Evolutionary conservation across 768 basidiomycete species (phyloP).

Genomic region (Termitomyces sp.): DNA sequence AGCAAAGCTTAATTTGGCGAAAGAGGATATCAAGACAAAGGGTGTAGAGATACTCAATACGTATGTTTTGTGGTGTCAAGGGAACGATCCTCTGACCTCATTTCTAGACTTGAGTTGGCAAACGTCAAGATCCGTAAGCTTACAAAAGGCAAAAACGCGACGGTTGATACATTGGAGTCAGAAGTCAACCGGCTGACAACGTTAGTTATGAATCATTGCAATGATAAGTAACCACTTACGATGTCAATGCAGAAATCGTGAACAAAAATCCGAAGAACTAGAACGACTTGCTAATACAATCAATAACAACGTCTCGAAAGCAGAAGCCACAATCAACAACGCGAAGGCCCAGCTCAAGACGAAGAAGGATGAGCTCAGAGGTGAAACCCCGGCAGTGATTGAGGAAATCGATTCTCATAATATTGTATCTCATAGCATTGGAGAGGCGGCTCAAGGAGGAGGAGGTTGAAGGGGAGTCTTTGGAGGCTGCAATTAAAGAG

Average conservation of each 20-base stretch:
- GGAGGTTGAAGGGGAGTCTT: slow-evolving; percentile 25
- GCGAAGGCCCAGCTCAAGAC: slow-evolving; percentile 54
- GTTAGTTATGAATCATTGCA: slow-evolving; percentile 35
- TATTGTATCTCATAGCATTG: slow-evolving; percentile 28
- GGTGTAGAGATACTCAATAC: slow-evolving; percentile 59
- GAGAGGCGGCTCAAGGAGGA: slow-evolving; percentile 42
- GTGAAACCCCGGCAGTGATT: slow-evolving; percentile 30
- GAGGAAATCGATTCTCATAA: background rate
- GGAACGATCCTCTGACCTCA: background rate
- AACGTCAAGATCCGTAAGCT: slow-evolving; percentile 61
- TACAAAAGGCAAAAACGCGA: slow-evolving; percentile 48
- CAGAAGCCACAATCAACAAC: slow-evolving; percentile 58
- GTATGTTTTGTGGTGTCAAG: slow-evolving; percentile 37
- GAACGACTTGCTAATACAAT: slow-evolving; percentile 39
- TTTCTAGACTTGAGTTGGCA: slow-evolving; percentile 54
- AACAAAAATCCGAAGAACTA: slow-evolving; percentile 49
- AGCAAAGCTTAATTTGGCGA: slow-evolving; percentile 73
- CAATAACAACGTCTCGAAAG: slow-evolving; percentile 55
- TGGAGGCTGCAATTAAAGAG: slow-evolving; percentile 46
- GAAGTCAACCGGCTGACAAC: slow-evolving; percentile 55
- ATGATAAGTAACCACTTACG: background rate
- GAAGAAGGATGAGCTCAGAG: slow-evolving; percentile 58
- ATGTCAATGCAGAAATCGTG: slow-evolving; percentile 51
- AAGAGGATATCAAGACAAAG: slow-evolving; percentile 62
- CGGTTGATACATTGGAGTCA: slow-evolving; percentile 64